These are phyloP conservation scores for Boletus albobrunnescens DNA, from an alignment of 1,284 basidiomycete genomes.

Conservation along the genomic window DNA sequence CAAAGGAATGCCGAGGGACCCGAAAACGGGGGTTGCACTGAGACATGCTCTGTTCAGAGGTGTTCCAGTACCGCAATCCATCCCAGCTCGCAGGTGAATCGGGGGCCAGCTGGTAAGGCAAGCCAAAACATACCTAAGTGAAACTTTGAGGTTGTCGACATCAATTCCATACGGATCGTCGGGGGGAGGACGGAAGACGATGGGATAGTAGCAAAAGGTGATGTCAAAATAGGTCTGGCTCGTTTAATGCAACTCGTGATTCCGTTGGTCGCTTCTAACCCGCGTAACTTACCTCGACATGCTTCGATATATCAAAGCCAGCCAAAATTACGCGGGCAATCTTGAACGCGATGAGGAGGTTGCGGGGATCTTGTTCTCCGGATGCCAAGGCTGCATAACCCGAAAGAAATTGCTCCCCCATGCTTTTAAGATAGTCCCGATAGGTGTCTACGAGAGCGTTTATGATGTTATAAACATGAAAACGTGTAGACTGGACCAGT, in stretches of 20 bases:
- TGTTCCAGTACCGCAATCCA: background rate
- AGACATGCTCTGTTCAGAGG: slow-evolving; percentile 51
- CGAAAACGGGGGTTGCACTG: slow-evolving; percentile 78
- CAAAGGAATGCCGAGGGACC: slow-evolving; percentile 79
- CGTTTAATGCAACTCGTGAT: background rate
- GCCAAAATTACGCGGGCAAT: slow-evolving; percentile 82
- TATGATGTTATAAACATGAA: slow-evolving; percentile 78
- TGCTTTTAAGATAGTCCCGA: slow-evolving; percentile 64
- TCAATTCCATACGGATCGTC: slow-evolving; percentile 94
- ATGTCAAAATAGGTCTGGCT: slow-evolving; percentile 89
- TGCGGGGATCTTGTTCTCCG: slow-evolving; percentile 97
- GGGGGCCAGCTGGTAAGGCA: slow-evolving; percentile 11
- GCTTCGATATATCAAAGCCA: slow-evolving; percentile 77
- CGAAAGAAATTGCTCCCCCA: slow-evolving; percentile 70
- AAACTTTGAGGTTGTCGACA: slow-evolving; percentile 77
- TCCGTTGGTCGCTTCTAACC: background rate
- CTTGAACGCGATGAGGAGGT: slow-evolving; percentile 86
- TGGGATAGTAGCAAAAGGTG: slow-evolving; percentile 98
- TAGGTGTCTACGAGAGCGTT: slow-evolving; percentile 77
- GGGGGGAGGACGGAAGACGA: slow-evolving; percentile 92
- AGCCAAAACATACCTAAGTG: slow-evolving; percentile 53
- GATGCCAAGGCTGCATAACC: slow-evolving; percentile 81
- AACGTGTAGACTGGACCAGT: slow-evolving; percentile 79
- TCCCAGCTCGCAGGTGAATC: slow-evolving; percentile 19
- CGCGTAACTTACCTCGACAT: slow-evolving; percentile 64